These are phyloP conservation scores for Wickerhamomyces subpelliculosus DNA, from an alignment of 805 yeast genomes.

Conservation along the genomic window DNA sequence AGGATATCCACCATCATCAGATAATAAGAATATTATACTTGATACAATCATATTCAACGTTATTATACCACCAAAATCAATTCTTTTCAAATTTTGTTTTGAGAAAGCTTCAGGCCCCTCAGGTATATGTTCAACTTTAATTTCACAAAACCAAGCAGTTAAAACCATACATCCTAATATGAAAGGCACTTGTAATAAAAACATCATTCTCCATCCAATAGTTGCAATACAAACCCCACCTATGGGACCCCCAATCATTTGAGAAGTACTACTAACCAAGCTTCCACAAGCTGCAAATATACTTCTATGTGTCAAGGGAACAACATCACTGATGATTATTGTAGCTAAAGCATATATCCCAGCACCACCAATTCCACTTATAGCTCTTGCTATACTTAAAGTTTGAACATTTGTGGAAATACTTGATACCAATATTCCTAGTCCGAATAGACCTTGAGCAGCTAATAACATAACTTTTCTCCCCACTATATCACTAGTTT, in stretches of 20 bases:
- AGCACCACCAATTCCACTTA: constrained; percentile 56
- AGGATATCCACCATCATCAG: constrained; percentile 17
- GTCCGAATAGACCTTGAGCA: constrained; percentile 37
- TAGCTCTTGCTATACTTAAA: constrained; percentile 42
- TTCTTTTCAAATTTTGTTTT: constrained; percentile 26
- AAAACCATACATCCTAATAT: constrained; percentile 22
- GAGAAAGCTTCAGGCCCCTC: constrained; percentile 23
- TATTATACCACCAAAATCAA: constrained; percentile 36
- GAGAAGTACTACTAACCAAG: constrained; percentile 31
- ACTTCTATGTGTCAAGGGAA: constrained; percentile 46
- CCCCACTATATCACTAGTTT: constrained; percentile 60
- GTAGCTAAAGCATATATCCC: constrained; percentile 45
- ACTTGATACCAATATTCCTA: constrained; percentile 39
- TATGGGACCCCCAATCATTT: constrained; percentile 36
- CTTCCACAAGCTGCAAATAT: constrained; percentile 45
- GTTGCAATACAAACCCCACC: constrained; percentile 33
- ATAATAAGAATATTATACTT: constrained; percentile 28
- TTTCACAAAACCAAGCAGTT: constrained; percentile 23
- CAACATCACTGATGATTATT: constrained; percentile 49
- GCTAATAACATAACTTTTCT: constrained; percentile 37
- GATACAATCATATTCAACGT: constrained; percentile 27
- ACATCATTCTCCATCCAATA: constrained; percentile 41
- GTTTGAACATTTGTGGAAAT: constrained; percentile 35
- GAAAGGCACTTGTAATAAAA: constrained; percentile 34
- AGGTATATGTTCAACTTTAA: constrained; percentile 21